Evolutionary conservation across 108 stramenopile genomes (phyloP), one percentile per base, ranked within the genome.

Genomic region (Cyclotella baltica): DNA sequence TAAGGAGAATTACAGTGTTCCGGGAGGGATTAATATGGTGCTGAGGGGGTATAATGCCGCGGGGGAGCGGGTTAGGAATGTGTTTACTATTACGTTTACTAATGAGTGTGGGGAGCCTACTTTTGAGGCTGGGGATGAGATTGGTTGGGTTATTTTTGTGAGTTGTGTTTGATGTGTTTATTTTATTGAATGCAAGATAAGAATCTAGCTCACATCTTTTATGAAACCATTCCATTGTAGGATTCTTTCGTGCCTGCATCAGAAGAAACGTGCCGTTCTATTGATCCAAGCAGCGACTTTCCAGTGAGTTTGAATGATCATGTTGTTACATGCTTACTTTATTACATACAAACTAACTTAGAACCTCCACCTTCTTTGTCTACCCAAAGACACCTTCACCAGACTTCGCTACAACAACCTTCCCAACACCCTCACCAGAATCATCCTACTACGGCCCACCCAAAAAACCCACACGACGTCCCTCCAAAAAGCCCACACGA

Each of bases 91-190:
- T 64, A 75, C 63, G 11, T 81, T 63, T 40, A 81, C 81, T 33
- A 81, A 81, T 66, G 70, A 70, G 11, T 81, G 81, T 38, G 70
- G 73, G 29, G 47, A 75, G 0, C 73, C 59, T n/a, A 81, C 81
- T 3, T 81, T 81, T 59, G 34, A 61, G 29, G 74, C 27, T n/a
- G 81, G 81, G 0, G 81, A 81, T 37, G 63, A 40, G 16, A 81
- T 81, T 38, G 81, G 81, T 25, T 81, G 74, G 81, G 81, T 81
- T 19, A 38, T 75, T 3, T 81, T 81, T 50, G 81, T 81, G 51
- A 81, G 81, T 81, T 20, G 13, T 28, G 28, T 35, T 2, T n/a
- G 0, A 28, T 23, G 19, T 34, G 1, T 23, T 62, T 43, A 15
- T 13, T 15, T 2, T 25, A 18, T 48, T 61, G 72, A 15, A 53